Evolutionary conservation across 2,329 filamentous ascomycete genomes (phyloP).

Genomic region (Nemania sp.): DNA sequence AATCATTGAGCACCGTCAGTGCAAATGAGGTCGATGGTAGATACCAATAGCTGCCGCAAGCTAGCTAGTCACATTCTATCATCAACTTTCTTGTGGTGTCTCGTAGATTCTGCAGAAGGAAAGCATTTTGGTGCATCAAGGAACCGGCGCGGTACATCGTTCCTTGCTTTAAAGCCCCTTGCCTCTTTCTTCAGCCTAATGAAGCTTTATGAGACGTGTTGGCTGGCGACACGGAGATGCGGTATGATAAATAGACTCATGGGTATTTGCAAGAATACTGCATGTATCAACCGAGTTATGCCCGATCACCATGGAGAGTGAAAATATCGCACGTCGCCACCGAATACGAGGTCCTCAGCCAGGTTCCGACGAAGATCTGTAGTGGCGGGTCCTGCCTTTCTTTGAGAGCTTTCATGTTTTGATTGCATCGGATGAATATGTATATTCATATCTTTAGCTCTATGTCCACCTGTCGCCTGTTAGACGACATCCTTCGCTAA

Average conservation of each 20-base stretch:
- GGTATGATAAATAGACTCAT: background rate
- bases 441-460: constrained; percentile 10
- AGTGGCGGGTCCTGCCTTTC: background rate
- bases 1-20: too few relatives aligned
- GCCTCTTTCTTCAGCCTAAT: background rate
- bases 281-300: background rate
- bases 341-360: constrained; percentile 14
- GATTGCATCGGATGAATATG: background rate
- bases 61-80: too few relatives aligned
- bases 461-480: constrained; percentile 16
- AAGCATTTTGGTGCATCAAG: background rate
- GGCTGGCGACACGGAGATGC: background rate
- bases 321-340: background rate
- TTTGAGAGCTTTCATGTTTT: background rate
- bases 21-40: too few relatives aligned
- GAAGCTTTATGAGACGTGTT: background rate
- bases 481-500: background rate
- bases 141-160: background rate
- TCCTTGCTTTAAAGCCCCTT: background rate
- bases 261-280: background rate
- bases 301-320: background rate
- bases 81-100: too few relatives aligned
- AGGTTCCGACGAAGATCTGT: background rate
- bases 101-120: too few relatives aligned
- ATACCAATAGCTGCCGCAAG: too few relatives aligned